phyloP scores from a whole-genome alignment of 257 asterid species.

The Penstemon eatonii region DNA sequence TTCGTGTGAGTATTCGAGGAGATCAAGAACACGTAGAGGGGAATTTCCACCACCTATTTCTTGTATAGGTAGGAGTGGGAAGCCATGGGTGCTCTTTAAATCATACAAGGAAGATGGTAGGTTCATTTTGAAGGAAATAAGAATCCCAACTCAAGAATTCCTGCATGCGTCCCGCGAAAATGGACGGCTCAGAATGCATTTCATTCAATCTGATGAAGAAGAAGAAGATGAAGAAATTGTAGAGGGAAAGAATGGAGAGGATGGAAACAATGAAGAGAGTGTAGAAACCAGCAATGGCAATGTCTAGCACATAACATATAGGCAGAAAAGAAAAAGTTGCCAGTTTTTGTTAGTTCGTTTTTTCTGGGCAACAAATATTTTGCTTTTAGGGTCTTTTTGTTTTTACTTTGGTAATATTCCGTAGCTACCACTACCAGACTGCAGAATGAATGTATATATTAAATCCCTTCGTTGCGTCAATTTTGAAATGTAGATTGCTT shows the following conservation, averaged over 20 bases:
- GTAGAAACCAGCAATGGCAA: background rate
- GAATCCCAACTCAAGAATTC: constrained; percentile 69
- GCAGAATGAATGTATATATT: too few relatives aligned
- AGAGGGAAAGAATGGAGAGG: constrained; percentile 18
- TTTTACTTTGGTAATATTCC: background rate
- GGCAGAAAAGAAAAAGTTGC: constrained; percentile 18
- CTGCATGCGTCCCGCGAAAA: constrained; percentile 78
- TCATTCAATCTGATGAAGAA: constrained; percentile 64
- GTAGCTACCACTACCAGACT: too few relatives aligned
- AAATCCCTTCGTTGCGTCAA: too few relatives aligned
- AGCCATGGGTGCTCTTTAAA: constrained; percentile 65
- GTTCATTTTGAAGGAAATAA: constrained; percentile 65
- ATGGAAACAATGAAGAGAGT: constrained; percentile 18
- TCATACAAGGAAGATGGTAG: constrained; percentile 71
- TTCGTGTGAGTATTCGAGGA: constrained; percentile 28
- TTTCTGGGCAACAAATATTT: constrained; percentile 23
- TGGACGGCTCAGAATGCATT: constrained; percentile 66
- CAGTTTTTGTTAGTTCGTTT: constrained; percentile 13
- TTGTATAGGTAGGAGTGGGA: constrained; percentile 71
- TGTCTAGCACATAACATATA: background rate
- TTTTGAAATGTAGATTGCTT: too few relatives aligned
- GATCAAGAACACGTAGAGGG: constrained; percentile 36
- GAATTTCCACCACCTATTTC: constrained; percentile 84
- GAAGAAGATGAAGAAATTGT: constrained; percentile 8
- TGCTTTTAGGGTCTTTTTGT: background rate